These are phyloP conservation scores for Podaxis carcinomalis DNA, from an alignment of 768 basidiomycete genomes.

Conservation along the genomic window DNA sequence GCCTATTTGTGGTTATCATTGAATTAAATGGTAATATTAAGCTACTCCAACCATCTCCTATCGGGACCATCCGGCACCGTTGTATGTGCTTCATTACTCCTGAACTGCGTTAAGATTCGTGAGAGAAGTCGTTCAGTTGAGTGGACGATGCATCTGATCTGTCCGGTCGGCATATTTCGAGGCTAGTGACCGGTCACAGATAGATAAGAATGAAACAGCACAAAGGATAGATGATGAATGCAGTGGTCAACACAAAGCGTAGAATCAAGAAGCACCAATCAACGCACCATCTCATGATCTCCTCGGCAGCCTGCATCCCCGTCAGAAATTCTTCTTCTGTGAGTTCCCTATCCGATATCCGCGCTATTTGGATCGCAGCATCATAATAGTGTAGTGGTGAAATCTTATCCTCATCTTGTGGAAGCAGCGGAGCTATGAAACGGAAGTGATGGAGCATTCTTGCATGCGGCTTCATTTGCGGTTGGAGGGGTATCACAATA, in stretches of 20 bases:
- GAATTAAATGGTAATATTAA: not conserved
- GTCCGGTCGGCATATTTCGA: slow-evolving; percentile 61
- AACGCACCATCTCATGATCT: slow-evolving; percentile 59
- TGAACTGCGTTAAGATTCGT: not conserved
- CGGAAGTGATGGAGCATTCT: slow-evolving; percentile 82
- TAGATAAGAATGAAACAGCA: not conserved
- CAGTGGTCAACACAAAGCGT: not conserved
- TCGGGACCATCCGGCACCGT: not conserved
- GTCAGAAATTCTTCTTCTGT: slow-evolving; percentile 63
- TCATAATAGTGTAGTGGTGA: slow-evolving; percentile 75
- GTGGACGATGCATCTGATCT: slow-evolving; percentile 57
- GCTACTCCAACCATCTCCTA: not conserved
- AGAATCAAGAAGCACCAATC: not conserved
- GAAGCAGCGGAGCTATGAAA: slow-evolving; percentile 63
- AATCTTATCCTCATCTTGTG: slow-evolving; percentile 56
- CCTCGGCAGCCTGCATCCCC: slow-evolving; percentile 57
- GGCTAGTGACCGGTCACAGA: slow-evolving; percentile 27
- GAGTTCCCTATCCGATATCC: slow-evolving; percentile 55
- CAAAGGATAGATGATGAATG: too few relatives aligned
- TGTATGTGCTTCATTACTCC: not conserved
- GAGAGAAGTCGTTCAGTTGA: slow-evolving; percentile 26
- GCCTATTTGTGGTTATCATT: not conserved
- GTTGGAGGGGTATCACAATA: slow-evolving; percentile 68
- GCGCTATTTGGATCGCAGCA: slow-evolving; percentile 68
- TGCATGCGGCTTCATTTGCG: slow-evolving; percentile 62